Evolutionary conservation across 768 basidiomycete species (phyloP), one percentile per base, ranked within the genome.

Genomic region (Holtermanniella nyarrowii): DNA sequence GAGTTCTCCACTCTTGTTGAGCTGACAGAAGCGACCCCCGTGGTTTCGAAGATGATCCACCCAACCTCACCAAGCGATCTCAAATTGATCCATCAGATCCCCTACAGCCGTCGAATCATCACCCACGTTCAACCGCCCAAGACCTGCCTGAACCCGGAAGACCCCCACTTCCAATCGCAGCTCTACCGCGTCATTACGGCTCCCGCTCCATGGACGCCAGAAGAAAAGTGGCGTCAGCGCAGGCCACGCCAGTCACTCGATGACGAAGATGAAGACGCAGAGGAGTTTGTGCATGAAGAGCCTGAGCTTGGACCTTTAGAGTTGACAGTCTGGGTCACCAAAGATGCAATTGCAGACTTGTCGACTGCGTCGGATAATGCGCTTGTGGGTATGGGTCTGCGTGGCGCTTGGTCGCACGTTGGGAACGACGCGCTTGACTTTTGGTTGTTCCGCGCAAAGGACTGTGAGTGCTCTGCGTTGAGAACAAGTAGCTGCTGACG

Each of bases 161-260:
- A 2, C 16, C 3, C 59, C 50, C 46, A 23, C 48, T 22, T 46
- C 47, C 18, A 40, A 3, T 12, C 52, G 7, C 31, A 37, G 31
- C 31, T 56, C 10, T 26, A 56, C 26, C 57, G 53, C 16, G 4
- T 66, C 2, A 39, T 56, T n/a, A 66, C 65, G 5, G 58, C 46
- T 1, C 54, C 59, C 7, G 60, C 65, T 1, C 65, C 65, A 1
- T 63, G 65, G 65, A 64, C 62, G 5, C 14, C 26, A 10, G 56
- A 60, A 3, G 65, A 64, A 46, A 57, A 53, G 26, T 63, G 65
- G 65, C 49, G 62, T 3, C 39, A 21, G 20, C 53, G 39, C n/a
- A 31, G 14, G 12, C 5, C 14, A 40, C 46, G 27, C 2, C 46
- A 43, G 41, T 48, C 51, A 11, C 44, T 23, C 14, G 57, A 60